Base-by-base conservation (phyloP, 495 filamentous ascomycete species). In the Penicillium arizonense region DNA sequence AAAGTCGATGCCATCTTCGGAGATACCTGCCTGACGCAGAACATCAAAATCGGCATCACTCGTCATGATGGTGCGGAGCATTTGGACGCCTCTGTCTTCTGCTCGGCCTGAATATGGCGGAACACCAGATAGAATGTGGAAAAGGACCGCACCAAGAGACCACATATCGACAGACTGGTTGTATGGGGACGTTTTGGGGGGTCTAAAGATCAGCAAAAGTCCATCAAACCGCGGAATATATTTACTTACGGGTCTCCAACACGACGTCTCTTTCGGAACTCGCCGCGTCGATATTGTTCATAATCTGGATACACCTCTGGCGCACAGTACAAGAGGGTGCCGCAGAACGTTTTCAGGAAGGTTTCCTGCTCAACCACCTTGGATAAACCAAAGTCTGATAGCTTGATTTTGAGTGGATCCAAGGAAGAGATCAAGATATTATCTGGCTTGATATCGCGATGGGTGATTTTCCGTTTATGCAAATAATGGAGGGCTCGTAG, bases 401-500 rank as follows among this genome's bases (percentile, higher is more conserved):
- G 76, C 72, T 97, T 97, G 59, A 97, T 88, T 2, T 79, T 70
- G 30, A 94, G 78, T 0, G 93, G 93, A 13, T 88, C 77, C 2
- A 81, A 60, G 2, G 81, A 86, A 7, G 80, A 72, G 54, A 97
- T 87, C 23, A 98, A 75, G 52, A 98, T 96, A 62, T 98, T 98
- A 71, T 97, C 95, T 0, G 94, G 94, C 67, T 98, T 98, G 61
- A 98, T 89, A 69, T 98, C 94, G 4, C 94, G 87, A 72, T 98
- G 94, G 0, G 93, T 96, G 57, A 98, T 96, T 43, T 84, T 87
- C 58, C 83, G 85, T 32, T 79, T 70, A 61, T 98, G 94, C 10
- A 97, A 76, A 65, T 98, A 96, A n/a, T 82, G 83, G 12, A 98
- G 74, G 7, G 91, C 92, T 44, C 83, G 78, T 9, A 97, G 68